Conservation (phyloP, 2,329 filamentous ascomycete genomes). For the Didymella segeticola region DNA sequence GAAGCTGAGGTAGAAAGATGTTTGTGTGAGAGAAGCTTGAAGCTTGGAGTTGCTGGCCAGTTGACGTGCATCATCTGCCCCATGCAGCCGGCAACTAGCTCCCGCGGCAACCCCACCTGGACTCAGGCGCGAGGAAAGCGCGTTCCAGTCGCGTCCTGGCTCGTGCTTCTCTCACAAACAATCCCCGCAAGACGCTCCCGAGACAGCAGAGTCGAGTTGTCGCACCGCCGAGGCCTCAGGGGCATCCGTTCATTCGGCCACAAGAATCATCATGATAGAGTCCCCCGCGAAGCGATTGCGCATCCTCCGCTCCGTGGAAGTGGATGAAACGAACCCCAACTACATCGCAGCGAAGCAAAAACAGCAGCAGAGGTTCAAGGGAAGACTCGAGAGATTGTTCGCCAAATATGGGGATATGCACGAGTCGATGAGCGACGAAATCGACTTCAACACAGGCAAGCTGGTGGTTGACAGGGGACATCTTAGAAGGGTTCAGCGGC, state of each 20-base stretch:
- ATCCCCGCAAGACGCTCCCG: slow-evolving; percentile 17
- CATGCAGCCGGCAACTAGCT: slow-evolving; percentile 9
- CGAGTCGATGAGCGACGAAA: slow-evolving; percentile 82
- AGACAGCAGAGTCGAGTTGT: slow-evolving; percentile 7
- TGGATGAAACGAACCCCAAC: slow-evolving; percentile 42
- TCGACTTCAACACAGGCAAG: slow-evolving; percentile 80
- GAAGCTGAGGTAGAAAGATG: background rate
- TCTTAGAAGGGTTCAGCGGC: slow-evolving; percentile 62
- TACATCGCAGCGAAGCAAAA: slow-evolving; percentile 49
- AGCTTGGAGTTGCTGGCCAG: slow-evolving; percentile 12
- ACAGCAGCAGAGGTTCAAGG: slow-evolving; percentile 55
- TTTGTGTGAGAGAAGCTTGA: background rate
- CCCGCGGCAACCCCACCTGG: slow-evolving; percentile 8
- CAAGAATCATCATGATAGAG: slow-evolving; percentile 63
- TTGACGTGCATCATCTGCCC: slow-evolving; percentile 15
- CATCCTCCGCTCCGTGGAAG: slow-evolving; percentile 50
- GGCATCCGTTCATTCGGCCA: slow-evolving; percentile 8
- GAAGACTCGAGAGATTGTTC: slow-evolving; percentile 87
- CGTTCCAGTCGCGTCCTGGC: slow-evolving; percentile 35
- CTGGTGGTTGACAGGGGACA: slow-evolving; percentile 94
- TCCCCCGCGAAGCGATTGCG: slow-evolving; percentile 67
- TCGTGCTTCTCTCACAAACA: slow-evolving; percentile 23
- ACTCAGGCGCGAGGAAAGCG: slow-evolving; percentile 18
- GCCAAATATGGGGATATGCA: slow-evolving; percentile 88
- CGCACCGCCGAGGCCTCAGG: slow-evolving; percentile 1